Conservation (phyloP, 306 rosid species). For the Malus orientalis region DNA sequence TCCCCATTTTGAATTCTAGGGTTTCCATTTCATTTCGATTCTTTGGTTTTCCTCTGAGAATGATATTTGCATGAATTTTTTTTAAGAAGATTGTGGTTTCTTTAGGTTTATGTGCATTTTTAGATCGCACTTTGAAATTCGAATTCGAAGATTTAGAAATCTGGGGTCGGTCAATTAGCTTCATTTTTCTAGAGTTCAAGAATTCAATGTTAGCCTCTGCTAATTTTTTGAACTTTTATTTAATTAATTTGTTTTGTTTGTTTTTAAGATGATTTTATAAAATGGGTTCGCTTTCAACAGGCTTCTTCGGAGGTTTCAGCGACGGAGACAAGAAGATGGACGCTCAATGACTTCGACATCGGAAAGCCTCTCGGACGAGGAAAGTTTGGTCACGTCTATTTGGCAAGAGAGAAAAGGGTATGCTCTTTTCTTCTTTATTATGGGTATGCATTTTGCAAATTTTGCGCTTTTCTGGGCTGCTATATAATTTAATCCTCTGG, state of each 20-base stretch:
- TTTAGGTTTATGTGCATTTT: background rate
- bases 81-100: background rate
- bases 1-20: constrained; percentile 11
- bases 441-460: background rate
- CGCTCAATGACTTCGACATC: constrained; percentile 79
- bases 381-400: constrained; percentile 96
- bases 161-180: background rate
- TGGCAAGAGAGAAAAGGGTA: constrained; percentile 95
- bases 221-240: background rate
- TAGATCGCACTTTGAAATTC: background rate
- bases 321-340: constrained; percentile 78
- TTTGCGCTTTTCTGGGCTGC: background rate
- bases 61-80: background rate
- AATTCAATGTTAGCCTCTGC: background rate
- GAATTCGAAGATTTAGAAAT: background rate
- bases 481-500: background rate
- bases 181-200: background rate
- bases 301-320: constrained; percentile 50
- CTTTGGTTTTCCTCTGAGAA: background rate
- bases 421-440: background rate
- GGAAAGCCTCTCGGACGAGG: constrained; percentile 98
- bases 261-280: background rate
- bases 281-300: constrained; percentile 29
- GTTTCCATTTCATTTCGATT: background rate
- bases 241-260: no score